Base-by-base conservation (phyloP, 164 flowering plant genomes). In the Stephania yunnanensis region DNA sequence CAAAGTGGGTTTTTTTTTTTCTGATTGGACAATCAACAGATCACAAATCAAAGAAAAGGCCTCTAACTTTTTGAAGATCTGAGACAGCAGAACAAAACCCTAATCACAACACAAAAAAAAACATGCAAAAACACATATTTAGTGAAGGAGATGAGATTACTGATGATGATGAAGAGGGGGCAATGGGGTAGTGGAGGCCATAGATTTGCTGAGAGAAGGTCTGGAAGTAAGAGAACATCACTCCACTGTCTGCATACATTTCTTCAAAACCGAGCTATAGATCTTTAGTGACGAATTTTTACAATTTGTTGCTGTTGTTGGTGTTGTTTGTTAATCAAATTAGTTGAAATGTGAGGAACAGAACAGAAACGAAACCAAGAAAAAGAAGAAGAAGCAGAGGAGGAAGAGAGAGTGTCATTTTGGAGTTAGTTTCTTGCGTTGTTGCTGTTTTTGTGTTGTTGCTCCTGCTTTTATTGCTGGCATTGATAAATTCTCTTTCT, bases 241-340 rank as follows among this genome's bases (percentile, higher is more conserved):
- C 29, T 9, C 80, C 81, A 11, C 78, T 44, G 0, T 82, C 84
- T 74, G 76, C 81, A 70, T 76, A 82, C 84, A 82, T 82, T 77
- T 58, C 17, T 7, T 63, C 11, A 22, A 10, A 64, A 20, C 68
- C 20, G 11, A 64, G 68, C 68, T 64, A 10, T 10, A 25, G 68
- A 65, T 13, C 68, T 65, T 22, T 65, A 65, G 29, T 65, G 31
- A 31, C 7, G 30, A 30, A 65, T 2, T 65, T 65, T 10, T 22
- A 15, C 64, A 15, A 6, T 19, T 15, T 58, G n/a, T 50, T 15
- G 11, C 55, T 50, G 12, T 50, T 11, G 11, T 50, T 8, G 25
- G 25, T 25, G 55, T 50, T 50, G 12, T 50, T 50, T 50, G 15
- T 50, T 10, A 36, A 36, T 36, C 42, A 36, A 36, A 36, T 36